These are phyloP conservation scores for Butyriboletus appendiculatus DNA, from an alignment of 1,284 basidiomycete genomes.

Conservation along the genomic window DNA sequence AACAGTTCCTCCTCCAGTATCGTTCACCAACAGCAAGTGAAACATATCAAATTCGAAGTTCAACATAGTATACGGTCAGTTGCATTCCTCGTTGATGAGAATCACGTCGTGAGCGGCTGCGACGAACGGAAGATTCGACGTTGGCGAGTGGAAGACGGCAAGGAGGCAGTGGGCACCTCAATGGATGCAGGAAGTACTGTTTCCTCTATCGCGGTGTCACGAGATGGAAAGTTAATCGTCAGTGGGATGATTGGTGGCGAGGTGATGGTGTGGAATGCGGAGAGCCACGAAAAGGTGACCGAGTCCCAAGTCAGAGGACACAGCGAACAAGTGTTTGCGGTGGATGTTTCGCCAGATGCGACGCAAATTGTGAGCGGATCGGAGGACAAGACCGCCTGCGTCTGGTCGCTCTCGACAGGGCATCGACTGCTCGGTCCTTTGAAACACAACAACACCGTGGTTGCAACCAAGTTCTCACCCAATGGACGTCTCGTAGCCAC, in stretches of 20 bases:
- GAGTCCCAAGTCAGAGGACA: neutral
- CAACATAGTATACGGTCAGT: neutral
- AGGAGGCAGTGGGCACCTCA: neutral
- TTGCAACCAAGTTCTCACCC: neutral
- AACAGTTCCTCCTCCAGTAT: neutral
- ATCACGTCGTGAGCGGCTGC: neutral
- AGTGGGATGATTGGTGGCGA: neutral
- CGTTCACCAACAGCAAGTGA: neutral
- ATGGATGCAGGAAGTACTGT: neutral
- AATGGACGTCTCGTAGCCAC: neutral
- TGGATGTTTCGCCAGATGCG: constrained; percentile 3
- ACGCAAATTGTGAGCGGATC: neutral
- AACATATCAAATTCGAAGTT: too few relatives aligned
- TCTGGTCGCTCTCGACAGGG: neutral
- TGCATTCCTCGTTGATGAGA: neutral
- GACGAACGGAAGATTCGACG: neutral
- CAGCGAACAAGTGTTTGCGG: neutral
- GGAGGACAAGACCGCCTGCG: neutral
- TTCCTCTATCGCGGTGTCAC: neutral
- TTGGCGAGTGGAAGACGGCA: constrained; percentile 1
- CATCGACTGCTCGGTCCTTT: neutral
- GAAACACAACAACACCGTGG: neutral
- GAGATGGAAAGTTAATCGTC: neutral
- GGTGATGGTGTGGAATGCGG: neutral
- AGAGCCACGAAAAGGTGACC: neutral